Conservation (phyloP, 2,329 filamentous ascomycete species). For the Laburnicola sp. region DNA sequence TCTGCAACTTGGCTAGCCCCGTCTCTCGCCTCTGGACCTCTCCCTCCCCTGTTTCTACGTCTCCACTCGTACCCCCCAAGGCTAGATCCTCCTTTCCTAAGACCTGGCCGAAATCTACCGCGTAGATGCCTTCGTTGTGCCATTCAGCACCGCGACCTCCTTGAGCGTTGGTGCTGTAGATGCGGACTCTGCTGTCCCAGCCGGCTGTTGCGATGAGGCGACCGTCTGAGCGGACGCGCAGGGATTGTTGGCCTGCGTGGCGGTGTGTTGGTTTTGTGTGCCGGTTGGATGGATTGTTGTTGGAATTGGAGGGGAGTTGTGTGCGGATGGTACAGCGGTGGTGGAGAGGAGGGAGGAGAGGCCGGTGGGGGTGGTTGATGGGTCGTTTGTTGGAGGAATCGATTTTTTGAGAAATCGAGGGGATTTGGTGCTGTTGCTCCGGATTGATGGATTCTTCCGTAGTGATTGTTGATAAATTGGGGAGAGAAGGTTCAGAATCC, state of each 20-base stretch:
- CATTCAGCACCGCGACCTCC: constrained; percentile 89
- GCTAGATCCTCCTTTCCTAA: constrained; percentile 16
- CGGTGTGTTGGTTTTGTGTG: constrained; percentile 68
- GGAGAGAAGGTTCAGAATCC: no score
- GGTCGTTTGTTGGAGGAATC: neutral
- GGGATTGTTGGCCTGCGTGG: constrained; percentile 87
- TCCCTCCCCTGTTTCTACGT: neutral
- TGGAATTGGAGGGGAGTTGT: constrained; percentile 13
- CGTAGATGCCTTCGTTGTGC: constrained; percentile 87
- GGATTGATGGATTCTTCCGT: neutral
- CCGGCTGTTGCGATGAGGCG: constrained; percentile 86
- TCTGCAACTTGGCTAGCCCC: constrained; percentile 30
- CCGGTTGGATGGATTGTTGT: constrained; percentile 44
- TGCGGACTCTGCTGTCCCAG: constrained; percentile 81
- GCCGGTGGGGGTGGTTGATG: constrained; percentile 10
- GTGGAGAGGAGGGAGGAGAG: constrained; percentile 34
- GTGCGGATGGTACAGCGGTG: constrained; percentile 10
- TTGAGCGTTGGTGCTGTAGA: constrained; percentile 82
- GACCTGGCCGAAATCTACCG: constrained; percentile 68
- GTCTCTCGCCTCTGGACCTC: constrained; percentile 15
- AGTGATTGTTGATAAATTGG: neutral
- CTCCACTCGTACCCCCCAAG: neutral
- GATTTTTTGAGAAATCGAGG: constrained; percentile 4
- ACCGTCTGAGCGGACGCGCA: constrained; percentile 76
- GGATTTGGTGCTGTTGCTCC: neutral